Evolutionary conservation across 2,329 filamentous ascomycete species (phyloP), one percentile per base, ranked within the genome.

Genomic region (Fusarium acutatum): DNA sequence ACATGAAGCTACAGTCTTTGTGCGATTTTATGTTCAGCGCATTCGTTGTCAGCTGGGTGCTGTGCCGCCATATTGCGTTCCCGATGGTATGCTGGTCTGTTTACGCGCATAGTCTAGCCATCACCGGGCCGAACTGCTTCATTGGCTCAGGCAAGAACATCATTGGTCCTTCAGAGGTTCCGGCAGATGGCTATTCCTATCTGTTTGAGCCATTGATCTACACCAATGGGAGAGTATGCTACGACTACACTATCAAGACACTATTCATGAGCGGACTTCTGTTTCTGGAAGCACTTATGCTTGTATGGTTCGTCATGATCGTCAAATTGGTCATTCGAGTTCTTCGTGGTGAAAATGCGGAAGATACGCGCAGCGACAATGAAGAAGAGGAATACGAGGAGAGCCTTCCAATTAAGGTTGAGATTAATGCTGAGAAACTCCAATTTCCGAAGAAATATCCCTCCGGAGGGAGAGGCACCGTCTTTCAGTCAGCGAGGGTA

Each of bases 231-330:
- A 85, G 89, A 2, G 88, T 98, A 44, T 97, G 95, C 86, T 97
- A 92, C 86, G 93, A 93, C 77, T 81, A 89, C 20, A 87, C 86
- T 15, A 90, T 98, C 77, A 91, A 92, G 76, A 93, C 89, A 86
- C 85, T 87, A 9, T 98, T 98, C 84, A 84, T 98, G n/a, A 86
- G 88, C 10, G 88, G 94, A 34, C 89, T 99, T 3, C 84, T 97
- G 7, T 88, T 92, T 28, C 86, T 99, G 14, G 94, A 98, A 81
- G 85, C 87, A 22, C 88, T 99, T 44, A 95, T 93, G 46, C 84
- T 97, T 28, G 86, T 94, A 67, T 98, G 96, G 96, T 97, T 98
- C 78, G 87, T 86, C 69, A 93, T 97, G 91, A 97, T 98, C 0
- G 46, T 58, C 24, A 74, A 69, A 3, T 20, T 73, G 6, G 67